Conservation (phyloP, 352 stramenopile species). For the Thalassiosira mediterranea region DNA sequence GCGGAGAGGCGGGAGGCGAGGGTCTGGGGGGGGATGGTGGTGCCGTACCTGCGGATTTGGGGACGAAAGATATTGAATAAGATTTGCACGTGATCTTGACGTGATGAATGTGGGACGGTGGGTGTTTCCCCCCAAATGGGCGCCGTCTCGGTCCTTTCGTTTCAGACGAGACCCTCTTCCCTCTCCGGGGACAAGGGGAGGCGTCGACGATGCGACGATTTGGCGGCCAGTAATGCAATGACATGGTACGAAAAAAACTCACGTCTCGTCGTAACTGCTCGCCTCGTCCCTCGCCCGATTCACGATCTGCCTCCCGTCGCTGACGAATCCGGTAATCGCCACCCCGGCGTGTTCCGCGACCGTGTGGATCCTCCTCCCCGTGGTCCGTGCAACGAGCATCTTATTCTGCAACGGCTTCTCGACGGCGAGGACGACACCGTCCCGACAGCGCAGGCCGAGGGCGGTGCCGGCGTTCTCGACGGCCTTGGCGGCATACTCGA, state of each 20-base stretch:
- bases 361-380: constrained; percentile 71
- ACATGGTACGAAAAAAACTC: constrained; percentile 25
- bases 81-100: no score
- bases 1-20: constrained; percentile 93
- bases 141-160: no score
- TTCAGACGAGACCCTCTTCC: no score
- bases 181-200: no score
- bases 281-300: constrained; percentile 94
- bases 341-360: constrained; percentile 92
- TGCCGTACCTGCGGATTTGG: constrained; percentile 88
- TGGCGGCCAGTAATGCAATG: no score
- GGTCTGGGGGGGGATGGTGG: constrained; percentile 90
- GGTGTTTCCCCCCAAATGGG: no score
- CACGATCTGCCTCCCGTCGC: constrained; percentile 95
- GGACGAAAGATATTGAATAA: no score
- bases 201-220: no score
- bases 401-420: constrained; percentile 93
- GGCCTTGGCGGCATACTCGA: constrained; percentile 98
- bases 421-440: constrained; percentile 96
- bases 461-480: constrained; percentile 97
- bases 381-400: constrained; percentile 76
- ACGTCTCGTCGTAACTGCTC: constrained; percentile 92
- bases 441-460: constrained; percentile 96
- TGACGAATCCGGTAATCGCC: constrained; percentile 93
- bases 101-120: no score